phyloP scores from a whole-genome alignment of 2,329 filamentous ascomycete species.

The Ascosphaera apis region DNA sequence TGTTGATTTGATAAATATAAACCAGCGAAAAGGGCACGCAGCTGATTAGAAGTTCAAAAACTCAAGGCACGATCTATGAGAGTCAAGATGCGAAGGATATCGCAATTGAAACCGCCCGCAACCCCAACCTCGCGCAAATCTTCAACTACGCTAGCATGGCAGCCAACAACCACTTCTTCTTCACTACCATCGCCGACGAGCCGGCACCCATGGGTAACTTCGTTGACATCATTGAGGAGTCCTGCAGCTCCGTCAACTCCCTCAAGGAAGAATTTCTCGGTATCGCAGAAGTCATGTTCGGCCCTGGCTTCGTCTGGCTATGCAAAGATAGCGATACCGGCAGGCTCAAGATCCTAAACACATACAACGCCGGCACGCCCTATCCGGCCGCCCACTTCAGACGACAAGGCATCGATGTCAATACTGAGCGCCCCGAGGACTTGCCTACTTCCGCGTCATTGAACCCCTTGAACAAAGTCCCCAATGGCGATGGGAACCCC shows the following conservation, averaged over 20 bases:
- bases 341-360: constrained; percentile 48
- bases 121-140: constrained; percentile 49
- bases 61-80: constrained; percentile 39
- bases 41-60: neutral
- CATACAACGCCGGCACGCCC: constrained; percentile 78
- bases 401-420: constrained; percentile 20
- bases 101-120: constrained; percentile 51
- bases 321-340: constrained; percentile 34
- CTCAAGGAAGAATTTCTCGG: constrained; percentile 57
- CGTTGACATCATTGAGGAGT: constrained; percentile 34
- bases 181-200: constrained; percentile 23
- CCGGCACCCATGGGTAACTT: constrained; percentile 34
- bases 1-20: constrained; percentile 3
- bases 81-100: constrained; percentile 41
- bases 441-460: neutral
- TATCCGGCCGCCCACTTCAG: constrained; percentile 70
- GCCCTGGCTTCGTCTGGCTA: constrained; percentile 92
- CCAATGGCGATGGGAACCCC: neutral
- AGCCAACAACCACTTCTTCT: constrained; percentile 54
- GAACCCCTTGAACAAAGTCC: neutral
- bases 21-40: neutral
- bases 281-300: constrained; percentile 79
- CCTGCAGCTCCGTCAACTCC: constrained; percentile 65
- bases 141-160: constrained; percentile 98
- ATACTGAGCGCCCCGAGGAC: neutral